These are phyloP conservation scores for Phylloporus gajari DNA, from an alignment of 1,284 basidiomycete genomes.

Conservation along the genomic window DNA sequence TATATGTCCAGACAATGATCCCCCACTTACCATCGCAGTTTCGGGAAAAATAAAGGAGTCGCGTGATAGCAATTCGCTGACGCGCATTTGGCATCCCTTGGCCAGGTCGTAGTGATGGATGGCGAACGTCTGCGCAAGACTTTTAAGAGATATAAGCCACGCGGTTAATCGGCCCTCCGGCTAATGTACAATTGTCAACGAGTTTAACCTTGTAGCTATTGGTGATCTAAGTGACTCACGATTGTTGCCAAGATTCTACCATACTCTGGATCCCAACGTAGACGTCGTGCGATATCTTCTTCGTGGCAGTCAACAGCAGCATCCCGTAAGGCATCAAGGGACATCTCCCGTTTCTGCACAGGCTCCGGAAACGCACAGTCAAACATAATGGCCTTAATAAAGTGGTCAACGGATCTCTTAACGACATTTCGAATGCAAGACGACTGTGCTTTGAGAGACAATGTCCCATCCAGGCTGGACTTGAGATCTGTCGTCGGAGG, in stretches of 20 bases:
- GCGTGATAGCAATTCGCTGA: not conserved
- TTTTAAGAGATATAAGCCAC: not conserved
- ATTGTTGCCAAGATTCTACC: not conserved
- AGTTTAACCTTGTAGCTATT: not conserved
- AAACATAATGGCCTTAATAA: not conserved
- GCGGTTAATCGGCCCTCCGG: not conserved
- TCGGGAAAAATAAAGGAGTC: not conserved
- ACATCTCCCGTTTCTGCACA: not conserved
- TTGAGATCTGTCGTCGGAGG: not conserved
- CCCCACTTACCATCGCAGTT: not conserved
- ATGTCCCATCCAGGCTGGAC: not conserved
- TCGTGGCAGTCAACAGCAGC: not conserved
- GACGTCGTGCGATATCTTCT: not conserved
- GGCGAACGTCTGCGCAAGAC: rapidly evolving
- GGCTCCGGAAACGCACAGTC: not conserved
- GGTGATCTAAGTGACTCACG: not conserved
- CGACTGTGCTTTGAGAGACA: not conserved
- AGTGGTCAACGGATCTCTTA: not conserved
- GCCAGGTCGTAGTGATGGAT: not conserved
- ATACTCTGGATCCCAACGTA: not conserved
- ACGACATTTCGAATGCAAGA: not conserved
- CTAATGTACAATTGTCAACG: not conserved
- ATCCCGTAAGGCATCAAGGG: not conserved
- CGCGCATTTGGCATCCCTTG: not conserved
- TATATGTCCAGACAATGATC: too few relatives aligned